Evolutionary conservation across 257 asterid species (phyloP).

Genomic region (Echites panduratus): DNA sequence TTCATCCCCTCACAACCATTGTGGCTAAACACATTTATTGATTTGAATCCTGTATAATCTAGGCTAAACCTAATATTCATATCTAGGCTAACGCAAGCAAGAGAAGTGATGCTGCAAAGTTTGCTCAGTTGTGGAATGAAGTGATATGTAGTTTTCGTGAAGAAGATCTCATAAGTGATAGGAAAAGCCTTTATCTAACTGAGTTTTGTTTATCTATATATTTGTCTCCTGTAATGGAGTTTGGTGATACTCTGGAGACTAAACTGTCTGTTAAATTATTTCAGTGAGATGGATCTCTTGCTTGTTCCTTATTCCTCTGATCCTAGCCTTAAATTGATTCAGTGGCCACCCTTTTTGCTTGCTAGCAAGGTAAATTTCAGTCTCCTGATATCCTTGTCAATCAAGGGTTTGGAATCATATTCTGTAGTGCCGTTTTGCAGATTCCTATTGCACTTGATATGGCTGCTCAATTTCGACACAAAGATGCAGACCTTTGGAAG

Average conservation of each 20-base stretch:
- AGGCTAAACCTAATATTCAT: slow-evolving; percentile 8
- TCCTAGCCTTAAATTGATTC: slow-evolving; percentile 72
- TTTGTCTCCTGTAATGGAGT: slow-evolving; percentile 6
- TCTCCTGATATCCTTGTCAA: slow-evolving; percentile 17
- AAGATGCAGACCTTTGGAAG: slow-evolving; percentile 94
- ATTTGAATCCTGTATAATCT: neutral
- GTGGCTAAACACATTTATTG: neutral
- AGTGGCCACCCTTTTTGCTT: slow-evolving; percentile 98
- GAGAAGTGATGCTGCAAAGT: slow-evolving; percentile 95
- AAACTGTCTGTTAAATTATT: slow-evolving; percentile 26
- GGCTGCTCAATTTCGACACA: slow-evolving; percentile 89
- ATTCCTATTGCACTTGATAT: slow-evolving; percentile 92
- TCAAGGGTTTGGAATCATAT: slow-evolving; percentile 10
- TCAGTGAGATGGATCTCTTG: slow-evolving; percentile 99
- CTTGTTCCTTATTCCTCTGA: slow-evolving; percentile 96
- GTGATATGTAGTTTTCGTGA: slow-evolving; percentile 90
- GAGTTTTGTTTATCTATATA: slow-evolving; percentile 11
- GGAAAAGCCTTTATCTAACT: slow-evolving; percentile 41
- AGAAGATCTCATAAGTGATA: slow-evolving; percentile 95
- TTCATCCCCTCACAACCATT: neutral
- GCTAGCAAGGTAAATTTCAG: slow-evolving; percentile 74
- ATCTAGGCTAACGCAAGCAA: slow-evolving; percentile 57
- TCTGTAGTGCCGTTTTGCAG: slow-evolving; percentile 47
- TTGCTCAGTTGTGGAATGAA: slow-evolving; percentile 97
- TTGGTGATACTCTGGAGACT: slow-evolving; percentile 21